phyloP scores from a whole-genome alignment of 495 filamentous ascomycete genomes.

The Neurospora terricola region DNA sequence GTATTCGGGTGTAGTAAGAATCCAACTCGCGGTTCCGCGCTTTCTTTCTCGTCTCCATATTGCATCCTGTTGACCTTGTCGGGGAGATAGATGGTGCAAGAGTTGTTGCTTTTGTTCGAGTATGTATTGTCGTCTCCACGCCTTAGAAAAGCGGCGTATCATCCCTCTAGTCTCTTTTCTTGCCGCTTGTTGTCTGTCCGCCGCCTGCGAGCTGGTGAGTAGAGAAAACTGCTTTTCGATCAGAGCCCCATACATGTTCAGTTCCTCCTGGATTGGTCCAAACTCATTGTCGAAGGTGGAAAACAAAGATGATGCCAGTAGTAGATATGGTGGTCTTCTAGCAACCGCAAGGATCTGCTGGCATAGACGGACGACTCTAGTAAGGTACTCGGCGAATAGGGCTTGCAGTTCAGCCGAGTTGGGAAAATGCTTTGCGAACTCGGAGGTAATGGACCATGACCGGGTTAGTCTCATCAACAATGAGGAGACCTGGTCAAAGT shows the following conservation, averaged over 20 bases:
- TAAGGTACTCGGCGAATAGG: constrained; percentile 1
- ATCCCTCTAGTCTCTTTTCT: too few relatives aligned
- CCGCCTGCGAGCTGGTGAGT: too few relatives aligned
- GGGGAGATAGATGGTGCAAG: not conserved
- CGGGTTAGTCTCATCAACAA: not conserved
- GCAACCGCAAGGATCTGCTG: not conserved
- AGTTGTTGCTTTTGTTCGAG: not conserved
- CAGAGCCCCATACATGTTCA: not conserved
- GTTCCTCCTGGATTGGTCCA: not conserved
- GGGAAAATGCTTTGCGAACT: constrained; percentile 1
- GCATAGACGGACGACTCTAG: not conserved
- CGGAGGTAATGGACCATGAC: not conserved
- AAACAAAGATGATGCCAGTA: not conserved
- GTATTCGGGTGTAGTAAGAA: not conserved
- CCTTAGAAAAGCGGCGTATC: not conserved
- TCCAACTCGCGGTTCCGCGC: not conserved
- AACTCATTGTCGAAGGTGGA: not conserved
- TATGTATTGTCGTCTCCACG: not conserved
- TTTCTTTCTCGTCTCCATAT: constrained; percentile 2
- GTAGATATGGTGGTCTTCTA: not conserved
- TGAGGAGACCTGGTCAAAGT: not conserved
- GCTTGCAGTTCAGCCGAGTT: not conserved
- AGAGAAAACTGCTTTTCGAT: not conserved
- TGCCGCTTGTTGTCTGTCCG: too few relatives aligned
- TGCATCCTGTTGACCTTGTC: not conserved